Evolutionary conservation across 768 basidiomycete species (phyloP), one percentile per base, ranked within the genome.

Genomic region (Boletus pseudopeckii): DNA sequence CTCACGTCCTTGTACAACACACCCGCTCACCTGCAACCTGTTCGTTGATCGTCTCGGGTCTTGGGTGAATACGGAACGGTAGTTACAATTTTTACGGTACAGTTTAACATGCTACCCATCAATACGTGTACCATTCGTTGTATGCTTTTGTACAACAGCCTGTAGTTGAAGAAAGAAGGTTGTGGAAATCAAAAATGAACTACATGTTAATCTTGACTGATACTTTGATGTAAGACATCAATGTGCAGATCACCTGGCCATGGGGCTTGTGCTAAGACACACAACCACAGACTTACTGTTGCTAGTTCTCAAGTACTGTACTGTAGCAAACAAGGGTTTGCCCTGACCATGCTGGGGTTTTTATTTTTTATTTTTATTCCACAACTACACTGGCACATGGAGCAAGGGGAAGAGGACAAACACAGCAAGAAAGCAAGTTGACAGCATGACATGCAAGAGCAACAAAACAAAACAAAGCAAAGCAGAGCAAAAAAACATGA

Each of bases 111-210:
- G 45, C 42, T 34, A 44, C 24, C 24, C 47, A 48, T 43, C n/a
- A 15, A 56, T 55, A 59, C 20, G 45, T 65, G 62, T 65, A 67
- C 60, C 49, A 55, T 46, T 47, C 32, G 39, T 54, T 65, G 63
- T 62, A 59, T 47, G 32, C 43, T 45, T 26, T 51, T 65, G 63
- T 67, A 65, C 44, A 43, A 42, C 48, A 67, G 5, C 33, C 24
- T 62, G 63, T 62, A 57, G n/a, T 58, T 62, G 60, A 57, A 56
- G 30, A 64, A 58, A 34, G 33, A 28, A 46, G 45, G 5, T 24
- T 50, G 36, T 17, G 20, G 17, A 54, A 37, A 30, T 24, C 9
- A 15, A 24, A 34, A 7, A 18, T 40, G 36, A 22, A 32, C n/a
- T 11, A 47, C 6, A 24, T 24, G 34, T 36, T 11, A 22, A n/a